Evolutionary conservation across 2,329 filamentous ascomycete species (phyloP).

Genomic region (Beauveria varroae): DNA sequence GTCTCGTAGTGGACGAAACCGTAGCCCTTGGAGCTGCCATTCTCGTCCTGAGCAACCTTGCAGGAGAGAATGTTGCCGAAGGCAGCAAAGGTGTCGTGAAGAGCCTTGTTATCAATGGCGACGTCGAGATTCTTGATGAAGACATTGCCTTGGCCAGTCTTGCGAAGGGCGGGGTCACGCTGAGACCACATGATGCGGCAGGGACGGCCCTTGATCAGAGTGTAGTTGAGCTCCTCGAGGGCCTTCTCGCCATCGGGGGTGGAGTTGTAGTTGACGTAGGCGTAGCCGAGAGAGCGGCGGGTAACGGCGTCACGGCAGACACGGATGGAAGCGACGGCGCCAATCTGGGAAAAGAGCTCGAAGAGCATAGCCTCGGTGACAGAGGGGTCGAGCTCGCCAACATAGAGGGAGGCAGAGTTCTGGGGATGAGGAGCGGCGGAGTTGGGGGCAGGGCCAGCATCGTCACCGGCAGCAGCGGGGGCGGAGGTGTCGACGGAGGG

Average conservation of each 20-base stretch:
- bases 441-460: conserved; percentile 61
- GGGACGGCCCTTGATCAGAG: conserved; percentile 94
- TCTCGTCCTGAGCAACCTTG: conserved; percentile 98
- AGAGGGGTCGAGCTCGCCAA: conserved; percentile 94
- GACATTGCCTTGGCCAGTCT: conserved; percentile 98
- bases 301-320: conserved; percentile 99
- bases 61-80: conserved; percentile 99
- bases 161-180: conserved; percentile 96
- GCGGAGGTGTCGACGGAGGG: conserved; percentile 71
- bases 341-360: conserved; percentile 99
- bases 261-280: conserved; percentile 99
- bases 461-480: conserved; percentile 30
- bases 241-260: conserved; percentile 94
- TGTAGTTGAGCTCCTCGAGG: conserved; percentile 99
- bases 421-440: conserved; percentile 72
- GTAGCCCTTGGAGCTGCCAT: conserved; percentile 95
- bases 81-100: conserved; percentile 97
- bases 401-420: conserved; percentile 96
- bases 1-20: conserved; percentile 99
- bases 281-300: conserved; percentile 95
- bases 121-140: conserved; percentile 99
- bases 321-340: conserved; percentile 97
- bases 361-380: conserved; percentile 99
- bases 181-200: conserved; percentile 99
- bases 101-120: conserved; percentile 99